phyloP scores from a whole-genome alignment of 176 grass and related monocot genomes.

The Aechmea fasciata region DNA sequence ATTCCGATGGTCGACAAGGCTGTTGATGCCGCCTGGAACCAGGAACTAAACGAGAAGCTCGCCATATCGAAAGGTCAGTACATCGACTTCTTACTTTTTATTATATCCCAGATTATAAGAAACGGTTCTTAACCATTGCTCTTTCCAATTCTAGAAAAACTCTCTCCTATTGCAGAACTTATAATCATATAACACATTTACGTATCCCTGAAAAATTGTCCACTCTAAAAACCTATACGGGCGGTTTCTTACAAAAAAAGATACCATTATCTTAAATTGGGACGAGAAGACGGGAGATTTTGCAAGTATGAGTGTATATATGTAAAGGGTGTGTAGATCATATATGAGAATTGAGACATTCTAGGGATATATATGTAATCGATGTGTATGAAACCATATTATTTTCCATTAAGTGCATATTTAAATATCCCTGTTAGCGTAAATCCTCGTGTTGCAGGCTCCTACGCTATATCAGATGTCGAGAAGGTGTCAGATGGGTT shows the following conservation, averaged over 20 bases:
- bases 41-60: slow-evolving; percentile 54
- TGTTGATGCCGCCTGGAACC: slow-evolving; percentile 49
- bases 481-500: slow-evolving; percentile 38
- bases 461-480: slow-evolving; percentile 31
- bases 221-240: neutral
- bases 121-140: too few species aligned
- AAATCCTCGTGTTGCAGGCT: neutral
- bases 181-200: neutral
- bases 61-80: slow-evolving; percentile 66
- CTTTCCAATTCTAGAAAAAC: too few species aligned
- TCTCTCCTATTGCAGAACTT: neutral
- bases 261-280: too few species aligned
- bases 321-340: too few species aligned
- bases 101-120: neutral
- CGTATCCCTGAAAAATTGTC: neutral
- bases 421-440: too few species aligned
- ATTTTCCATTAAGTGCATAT: too few species aligned
- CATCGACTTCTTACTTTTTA: neutral
- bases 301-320: too few species aligned
- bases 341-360: too few species aligned
- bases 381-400: too few species aligned
- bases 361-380: too few species aligned
- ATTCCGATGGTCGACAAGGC: slow-evolving; percentile 84
- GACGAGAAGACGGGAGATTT: too few species aligned
- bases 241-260: too few species aligned